A percentile compares a stretch with the other conserved stretches of the same genome.
These are phyloP conservation scores for Citrullus amarus DNA, from an alignment of 306 rosid species.

Conservation along the genomic window DNA sequence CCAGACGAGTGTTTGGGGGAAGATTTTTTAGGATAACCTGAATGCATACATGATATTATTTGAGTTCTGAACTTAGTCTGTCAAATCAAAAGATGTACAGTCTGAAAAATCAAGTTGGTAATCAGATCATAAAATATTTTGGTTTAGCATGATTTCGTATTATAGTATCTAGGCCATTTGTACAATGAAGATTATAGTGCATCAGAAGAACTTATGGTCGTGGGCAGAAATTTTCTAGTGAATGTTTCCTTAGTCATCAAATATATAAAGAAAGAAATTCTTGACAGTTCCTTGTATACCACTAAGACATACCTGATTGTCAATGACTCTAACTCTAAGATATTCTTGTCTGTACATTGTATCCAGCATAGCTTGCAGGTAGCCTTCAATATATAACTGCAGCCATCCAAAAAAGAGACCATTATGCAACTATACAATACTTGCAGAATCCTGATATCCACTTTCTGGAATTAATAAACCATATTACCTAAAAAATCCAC, in stretches of 20 bases:
- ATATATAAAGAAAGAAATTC: not conserved
- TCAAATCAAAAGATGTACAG: not conserved
- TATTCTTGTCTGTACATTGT: slow-evolving; percentile 79
- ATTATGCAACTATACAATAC: not conserved
- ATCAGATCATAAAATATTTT: not conserved
- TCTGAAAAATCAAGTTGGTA: not conserved
- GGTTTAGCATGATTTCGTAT: not conserved
- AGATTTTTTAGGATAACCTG: slow-evolving; percentile 83
- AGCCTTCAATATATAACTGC: slow-evolving; percentile 96
- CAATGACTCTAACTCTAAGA: slow-evolving; percentile 77
- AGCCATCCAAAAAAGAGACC: slow-evolving; percentile 18
- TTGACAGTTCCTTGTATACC: slow-evolving; percentile 11
- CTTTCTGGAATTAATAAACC: not conserved
- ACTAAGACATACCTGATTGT: slow-evolving; percentile 51
- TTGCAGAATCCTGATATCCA: not conserved
- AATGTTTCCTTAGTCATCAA: not conserved
- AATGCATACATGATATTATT: slow-evolving; percentile 15
- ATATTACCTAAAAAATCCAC: not conserved
- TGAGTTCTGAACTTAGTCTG: slow-evolving; percentile 4
- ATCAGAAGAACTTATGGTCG: not conserved
- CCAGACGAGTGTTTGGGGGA: slow-evolving; percentile 77
- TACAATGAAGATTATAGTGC: not conserved
- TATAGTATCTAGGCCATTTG: not conserved
- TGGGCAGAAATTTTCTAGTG: not conserved
- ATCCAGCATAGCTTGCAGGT: slow-evolving; percentile 97